phyloP scores from a whole-genome alignment of 1,284 basidiomycete species.

The Moesziomyces parantarcticus region DNA sequence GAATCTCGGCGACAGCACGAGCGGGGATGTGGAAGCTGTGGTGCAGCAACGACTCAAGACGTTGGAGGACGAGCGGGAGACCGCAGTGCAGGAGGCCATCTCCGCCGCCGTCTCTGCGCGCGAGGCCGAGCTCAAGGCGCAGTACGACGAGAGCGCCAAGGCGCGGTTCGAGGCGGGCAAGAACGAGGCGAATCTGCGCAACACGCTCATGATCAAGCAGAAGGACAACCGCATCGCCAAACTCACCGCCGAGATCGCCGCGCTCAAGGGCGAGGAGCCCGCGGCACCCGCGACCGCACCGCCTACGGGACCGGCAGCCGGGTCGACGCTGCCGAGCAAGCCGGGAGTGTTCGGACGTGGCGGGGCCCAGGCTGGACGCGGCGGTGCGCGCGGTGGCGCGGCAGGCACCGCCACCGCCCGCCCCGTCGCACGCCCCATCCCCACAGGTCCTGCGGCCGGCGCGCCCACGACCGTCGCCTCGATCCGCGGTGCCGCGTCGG shows the following conservation, averaged over 20 bases:
- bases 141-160: constrained; percentile 57
- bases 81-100: constrained; percentile 39
- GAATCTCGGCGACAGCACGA: not conserved
- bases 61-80: constrained; percentile 46
- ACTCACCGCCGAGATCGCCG: constrained; percentile 59
- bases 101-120: constrained; percentile 56
- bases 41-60: constrained; percentile 47
- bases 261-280: constrained; percentile 56
- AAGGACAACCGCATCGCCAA: constrained; percentile 64
- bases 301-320: constrained; percentile 11
- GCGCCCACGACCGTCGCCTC: constrained; percentile 30
- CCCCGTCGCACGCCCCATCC: constrained; percentile 20
- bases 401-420: constrained; percentile 3
- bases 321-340: constrained; percentile 12
- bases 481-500: constrained; percentile 42
- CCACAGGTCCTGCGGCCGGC: constrained; percentile 27
- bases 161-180: constrained; percentile 65
- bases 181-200: constrained; percentile 65
- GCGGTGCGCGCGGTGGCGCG: constrained; percentile 3
- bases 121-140: constrained; percentile 56
- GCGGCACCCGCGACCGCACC: not conserved
- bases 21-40: constrained; percentile 33
- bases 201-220: constrained; percentile 64
- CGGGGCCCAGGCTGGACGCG: constrained; percentile 28
- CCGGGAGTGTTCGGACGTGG: constrained; percentile 45